Percentiles rank a stretch among this genome's conserved stretches.
Evolutionary conservation across 2,329 filamentous ascomycete genomes (phyloP).

Genomic region (Raffaelea arxii): DNA sequence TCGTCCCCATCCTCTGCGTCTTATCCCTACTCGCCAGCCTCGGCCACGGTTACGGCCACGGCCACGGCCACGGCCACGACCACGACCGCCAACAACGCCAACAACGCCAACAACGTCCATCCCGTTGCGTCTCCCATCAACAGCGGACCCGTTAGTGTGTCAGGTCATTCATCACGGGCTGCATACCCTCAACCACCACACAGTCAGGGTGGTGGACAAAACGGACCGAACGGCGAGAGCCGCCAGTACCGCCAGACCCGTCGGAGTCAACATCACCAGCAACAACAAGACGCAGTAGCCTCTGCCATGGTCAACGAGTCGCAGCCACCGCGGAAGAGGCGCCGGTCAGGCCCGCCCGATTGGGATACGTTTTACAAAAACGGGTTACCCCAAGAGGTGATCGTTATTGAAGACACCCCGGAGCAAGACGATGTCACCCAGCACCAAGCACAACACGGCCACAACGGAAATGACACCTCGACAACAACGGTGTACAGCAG

Average conservation of each 20-base stretch:
- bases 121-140: too few species aligned
- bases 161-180: not conserved
- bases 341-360: slow-evolving; percentile 56
- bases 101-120: too few species aligned
- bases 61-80: not conserved
- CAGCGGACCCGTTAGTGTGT: too few species aligned
- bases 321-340: slow-evolving; percentile 35
- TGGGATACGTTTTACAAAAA: slow-evolving; percentile 79
- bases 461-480: not conserved
- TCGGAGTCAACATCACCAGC: slow-evolving; percentile 17
- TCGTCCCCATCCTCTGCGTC: slow-evolving; percentile 20
- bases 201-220: slow-evolving; percentile 14
- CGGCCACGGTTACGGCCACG: not conserved
- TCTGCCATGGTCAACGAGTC: slow-evolving; percentile 27
- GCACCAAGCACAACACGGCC: slow-evolving; percentile 20
- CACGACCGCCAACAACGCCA: slow-evolving; percentile 7
- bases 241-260: too few species aligned
- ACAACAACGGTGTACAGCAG: not conserved
- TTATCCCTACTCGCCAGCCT: slow-evolving; percentile 14
- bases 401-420: slow-evolving; percentile 71
- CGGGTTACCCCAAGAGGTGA: slow-evolving; percentile 73
- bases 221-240: not conserved
- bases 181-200: slow-evolving; percentile 1
- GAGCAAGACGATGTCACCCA: slow-evolving; percentile 31
- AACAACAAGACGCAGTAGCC: slow-evolving; percentile 21